A percentile compares a stretch with the other conserved stretches of the same genome.
Conservation (phyloP, 2,329 filamentous ascomycete species). For the Cryphonectria naterciae region DNA sequence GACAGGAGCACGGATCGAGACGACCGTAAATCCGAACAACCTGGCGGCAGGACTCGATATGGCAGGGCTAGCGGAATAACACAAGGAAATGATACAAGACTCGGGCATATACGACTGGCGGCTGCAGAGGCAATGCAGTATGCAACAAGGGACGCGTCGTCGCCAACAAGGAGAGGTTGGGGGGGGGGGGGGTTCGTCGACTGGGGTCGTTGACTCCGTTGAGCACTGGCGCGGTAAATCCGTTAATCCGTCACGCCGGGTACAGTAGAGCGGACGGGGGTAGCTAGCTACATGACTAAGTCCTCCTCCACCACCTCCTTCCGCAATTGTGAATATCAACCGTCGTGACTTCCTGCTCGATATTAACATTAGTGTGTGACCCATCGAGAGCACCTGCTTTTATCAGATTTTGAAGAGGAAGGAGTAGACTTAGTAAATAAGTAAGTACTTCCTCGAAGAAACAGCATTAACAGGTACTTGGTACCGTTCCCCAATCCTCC, state of each 20-base stretch:
- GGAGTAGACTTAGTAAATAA: no score
- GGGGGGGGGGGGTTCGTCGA: not conserved
- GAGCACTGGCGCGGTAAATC: conserved; percentile 10
- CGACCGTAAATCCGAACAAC: conserved; percentile 1
- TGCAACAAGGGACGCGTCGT: not conserved
- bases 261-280: not conserved
- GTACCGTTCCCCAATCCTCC: no score
- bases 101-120: not conserved
- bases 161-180: not conserved
- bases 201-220: not conserved
- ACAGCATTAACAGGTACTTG: no score
- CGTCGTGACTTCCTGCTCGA: not conserved
- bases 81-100: not conserved
- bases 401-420: no score
- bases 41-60: not conserved
- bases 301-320: not conserved
- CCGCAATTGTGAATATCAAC: not conserved
- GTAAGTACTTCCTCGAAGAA: not conserved
- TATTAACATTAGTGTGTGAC: not conserved
- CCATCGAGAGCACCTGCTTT: not conserved
- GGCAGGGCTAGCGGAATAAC: not conserved
- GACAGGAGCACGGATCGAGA: not conserved
- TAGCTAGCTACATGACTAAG: not conserved
- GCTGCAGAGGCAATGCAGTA: not conserved
- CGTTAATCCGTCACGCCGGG: conserved; percentile 11